phyloP scores from a whole-genome alignment of 805 yeast species.

The Lachancea mirantina region DNA sequence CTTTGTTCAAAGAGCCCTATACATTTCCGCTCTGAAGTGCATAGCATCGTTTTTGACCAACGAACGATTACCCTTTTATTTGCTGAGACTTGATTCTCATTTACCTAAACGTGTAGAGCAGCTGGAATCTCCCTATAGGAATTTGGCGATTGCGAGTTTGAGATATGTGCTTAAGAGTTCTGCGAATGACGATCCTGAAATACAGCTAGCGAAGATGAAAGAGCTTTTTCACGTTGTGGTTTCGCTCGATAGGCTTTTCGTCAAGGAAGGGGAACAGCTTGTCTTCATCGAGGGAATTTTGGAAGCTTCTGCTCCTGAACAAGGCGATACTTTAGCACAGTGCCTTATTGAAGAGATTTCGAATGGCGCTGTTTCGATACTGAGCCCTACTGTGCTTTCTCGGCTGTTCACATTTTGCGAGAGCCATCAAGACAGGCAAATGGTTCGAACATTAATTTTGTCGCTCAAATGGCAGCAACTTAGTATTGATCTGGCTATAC shows the following conservation, averaged over 20 bases:
- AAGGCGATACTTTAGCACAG: constrained; percentile 41
- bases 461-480: constrained; percentile 57
- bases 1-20: constrained; percentile 25
- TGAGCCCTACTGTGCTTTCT: constrained; percentile 62
- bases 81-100: constrained; percentile 15
- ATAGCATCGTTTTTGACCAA: constrained; percentile 16
- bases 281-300: constrained; percentile 8
- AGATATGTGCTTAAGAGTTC: constrained; percentile 21
- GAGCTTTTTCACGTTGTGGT: too few species aligned
- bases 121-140: constrained; percentile 24
- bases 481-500: constrained; percentile 71
- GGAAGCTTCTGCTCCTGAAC: constrained; percentile 11
- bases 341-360: constrained; percentile 47
- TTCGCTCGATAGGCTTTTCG: too few species aligned
- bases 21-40: constrained; percentile 22
- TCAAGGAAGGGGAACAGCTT: constrained; percentile 6
- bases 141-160: constrained; percentile 26
- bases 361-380: constrained; percentile 35
- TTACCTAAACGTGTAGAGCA: constrained; percentile 17
- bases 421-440: constrained; percentile 34
- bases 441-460: constrained; percentile 63
- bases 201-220: too few species aligned
- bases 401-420: constrained; percentile 50
- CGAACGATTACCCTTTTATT: constrained; percentile 13
- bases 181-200: too few species aligned